phyloP scores from a whole-genome alignment of 2,329 filamentous ascomycete species.

The Pseudopyrenochaeta lycopersici region DNA sequence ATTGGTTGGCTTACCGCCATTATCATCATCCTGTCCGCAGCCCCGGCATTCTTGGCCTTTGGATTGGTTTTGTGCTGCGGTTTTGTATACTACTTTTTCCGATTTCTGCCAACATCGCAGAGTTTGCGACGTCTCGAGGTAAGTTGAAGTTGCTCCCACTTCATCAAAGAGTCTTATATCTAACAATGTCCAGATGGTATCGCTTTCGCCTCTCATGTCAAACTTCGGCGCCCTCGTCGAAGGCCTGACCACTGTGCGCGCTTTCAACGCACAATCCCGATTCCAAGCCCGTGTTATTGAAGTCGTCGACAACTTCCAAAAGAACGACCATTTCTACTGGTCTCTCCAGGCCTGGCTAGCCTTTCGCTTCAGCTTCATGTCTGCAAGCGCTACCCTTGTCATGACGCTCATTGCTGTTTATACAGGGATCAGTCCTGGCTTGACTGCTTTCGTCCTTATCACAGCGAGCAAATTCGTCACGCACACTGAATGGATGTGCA shows the following conservation, averaged over 20 bases:
- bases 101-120: constrained; percentile 84
- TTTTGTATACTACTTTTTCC: constrained; percentile 78
- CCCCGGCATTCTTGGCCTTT: constrained; percentile 78
- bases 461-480: constrained; percentile 72
- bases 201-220: constrained; percentile 85
- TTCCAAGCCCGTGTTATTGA: constrained; percentile 83
- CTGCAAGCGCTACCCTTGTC: constrained; percentile 75
- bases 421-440: constrained; percentile 76
- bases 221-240: constrained; percentile 91
- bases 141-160: constrained; percentile 2
- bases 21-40: constrained; percentile 79
- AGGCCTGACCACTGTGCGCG: constrained; percentile 85
- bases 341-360: constrained; percentile 85
- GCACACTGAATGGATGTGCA: constrained; percentile 77
- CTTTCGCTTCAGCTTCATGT: constrained; percentile 78
- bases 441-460: constrained; percentile 84
- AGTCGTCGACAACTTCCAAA: constrained; percentile 88
- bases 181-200: constrained; percentile 69
- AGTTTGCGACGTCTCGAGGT: constrained; percentile 79
- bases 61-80: constrained; percentile 71
- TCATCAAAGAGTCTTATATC: neutral
- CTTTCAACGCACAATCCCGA: constrained; percentile 78
- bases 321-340: constrained; percentile 96
- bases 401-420: constrained; percentile 79
- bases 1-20: constrained; percentile 79